Evolutionary conservation across 1,139 yeast species (phyloP), one percentile per base, ranked within the genome.

Genomic region (Lodderomyces jiufengensis): DNA sequence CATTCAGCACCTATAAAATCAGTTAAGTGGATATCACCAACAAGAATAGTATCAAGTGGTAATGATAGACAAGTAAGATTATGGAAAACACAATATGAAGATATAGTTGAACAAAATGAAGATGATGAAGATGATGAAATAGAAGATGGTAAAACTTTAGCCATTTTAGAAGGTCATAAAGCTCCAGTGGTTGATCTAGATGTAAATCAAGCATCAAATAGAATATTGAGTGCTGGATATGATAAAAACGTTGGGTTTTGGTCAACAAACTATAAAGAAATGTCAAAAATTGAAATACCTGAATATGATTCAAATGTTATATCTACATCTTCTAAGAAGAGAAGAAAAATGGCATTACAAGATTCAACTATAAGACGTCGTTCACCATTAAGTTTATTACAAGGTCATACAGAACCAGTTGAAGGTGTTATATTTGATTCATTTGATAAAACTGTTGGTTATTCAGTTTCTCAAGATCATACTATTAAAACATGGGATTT

Each of bases 401-500:
- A 82, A 50, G 84, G 94, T 14, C 97, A 92, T 56, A 58, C 76
- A 14, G 87, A 81, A 29, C 95, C 97, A 4, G 97, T 88, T 13
- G 95, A 88, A 52, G 95, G 76, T 26, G 84, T 86, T 12, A 70
- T 77, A 12, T 87, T 88, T 56, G 95, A 86, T 51, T 57, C 68
- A 6, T 62, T 65, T 22, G 97, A 92, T 56, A 47, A 73, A 28
- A 74, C 94, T 0, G 95, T 90, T 5, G 95, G 82, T 11, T 92
- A 92, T 62, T 87, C 97, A 0, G 96, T 85, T 1, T 84, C 97
- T 3, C 97, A 88, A 59, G 97, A 92, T 63, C 98, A 92, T 57
- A 79, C 95, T 1, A 79, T 92, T 46, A 84, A 85, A 52, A 92
- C 98, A 0, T 92, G 98, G 97, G 98, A 92, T 65, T 70, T 90